Conservation (phyloP, 1,284 basidiomycete species). For the Porphyrellus sp. region DNA sequence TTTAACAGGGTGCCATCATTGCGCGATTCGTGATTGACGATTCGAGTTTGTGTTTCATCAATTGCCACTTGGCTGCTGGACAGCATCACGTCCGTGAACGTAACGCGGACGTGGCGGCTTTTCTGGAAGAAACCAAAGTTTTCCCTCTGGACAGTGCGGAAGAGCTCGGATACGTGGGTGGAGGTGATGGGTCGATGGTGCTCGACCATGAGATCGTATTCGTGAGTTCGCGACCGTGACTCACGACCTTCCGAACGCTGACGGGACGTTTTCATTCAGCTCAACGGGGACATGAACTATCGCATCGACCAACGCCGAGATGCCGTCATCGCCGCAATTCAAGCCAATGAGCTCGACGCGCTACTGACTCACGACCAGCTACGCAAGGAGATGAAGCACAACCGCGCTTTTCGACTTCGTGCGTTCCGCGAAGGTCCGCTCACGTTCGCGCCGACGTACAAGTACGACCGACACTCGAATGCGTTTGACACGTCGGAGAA, state of each 20-base stretch:
- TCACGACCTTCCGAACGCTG: background rate
- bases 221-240: conserved; percentile 50
- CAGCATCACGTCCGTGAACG: conserved; percentile 79
- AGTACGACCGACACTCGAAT: conserved; percentile 80
- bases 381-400: conserved; percentile 80
- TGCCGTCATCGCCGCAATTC: conserved; percentile 67
- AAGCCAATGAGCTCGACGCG: conserved; percentile 58
- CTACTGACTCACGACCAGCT: conserved; percentile 87
- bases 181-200: conserved; percentile 92
- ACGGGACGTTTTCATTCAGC: conserved; percentile 37
- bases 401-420: conserved; percentile 83
- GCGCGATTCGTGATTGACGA: conserved; percentile 89
- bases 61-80: conserved; percentile 94
- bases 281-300: conserved; percentile 87
- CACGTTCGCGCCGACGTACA: conserved; percentile 89
- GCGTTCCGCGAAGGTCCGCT: conserved; percentile 82
- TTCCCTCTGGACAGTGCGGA: conserved; percentile 52
- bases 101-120: conserved; percentile 83
- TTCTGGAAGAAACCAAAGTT: conserved; percentile 77
- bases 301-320: conserved; percentile 91
- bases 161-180: conserved; percentile 73
- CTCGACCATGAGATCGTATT: conserved; percentile 94
- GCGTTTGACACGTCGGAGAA: conserved; percentile 90
- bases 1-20: conserved; percentile 79
- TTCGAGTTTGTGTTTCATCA: conserved; percentile 90